Percentiles rank a stretch among this genome's conserved stretches.
These are phyloP conservation scores for Choiromyces venosus DNA, from an alignment of 495 filamentous ascomycete species.

Conservation along the genomic window DNA sequence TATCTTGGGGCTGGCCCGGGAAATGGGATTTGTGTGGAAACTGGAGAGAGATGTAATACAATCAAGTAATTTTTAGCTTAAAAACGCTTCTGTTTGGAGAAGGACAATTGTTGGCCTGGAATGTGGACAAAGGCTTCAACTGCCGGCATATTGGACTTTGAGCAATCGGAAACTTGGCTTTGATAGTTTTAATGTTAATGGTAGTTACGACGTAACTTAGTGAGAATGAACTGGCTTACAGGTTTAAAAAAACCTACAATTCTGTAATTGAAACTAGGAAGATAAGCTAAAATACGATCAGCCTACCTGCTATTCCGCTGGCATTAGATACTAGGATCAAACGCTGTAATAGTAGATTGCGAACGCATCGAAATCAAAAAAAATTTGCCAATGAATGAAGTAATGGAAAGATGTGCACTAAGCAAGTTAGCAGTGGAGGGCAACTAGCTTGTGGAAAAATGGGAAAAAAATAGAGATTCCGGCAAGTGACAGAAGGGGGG, in stretches of 20 bases:
- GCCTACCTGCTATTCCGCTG: not conserved
- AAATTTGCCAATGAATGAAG: not conserved
- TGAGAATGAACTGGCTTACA: not conserved
- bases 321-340: not conserved
- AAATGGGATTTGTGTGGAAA: not conserved
- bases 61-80: not conserved
- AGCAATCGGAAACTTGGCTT: not conserved
- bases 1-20: not conserved
- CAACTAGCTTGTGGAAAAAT: not conserved
- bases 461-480: not conserved
- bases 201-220: not conserved
- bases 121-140: not conserved
- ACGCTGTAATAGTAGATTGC: not conserved
- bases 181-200: not conserved
- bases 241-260: not conserved
- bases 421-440: not conserved
- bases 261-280: not conserved
- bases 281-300: not conserved
- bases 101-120: not conserved
- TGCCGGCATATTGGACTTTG: not conserved
- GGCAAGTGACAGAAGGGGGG: not conserved
- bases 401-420: not conserved
- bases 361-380: not conserved
- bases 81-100: not conserved
- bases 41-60: not conserved